Conservation (phyloP, 441 rosid genomes). For the California macrophylla region DNA sequence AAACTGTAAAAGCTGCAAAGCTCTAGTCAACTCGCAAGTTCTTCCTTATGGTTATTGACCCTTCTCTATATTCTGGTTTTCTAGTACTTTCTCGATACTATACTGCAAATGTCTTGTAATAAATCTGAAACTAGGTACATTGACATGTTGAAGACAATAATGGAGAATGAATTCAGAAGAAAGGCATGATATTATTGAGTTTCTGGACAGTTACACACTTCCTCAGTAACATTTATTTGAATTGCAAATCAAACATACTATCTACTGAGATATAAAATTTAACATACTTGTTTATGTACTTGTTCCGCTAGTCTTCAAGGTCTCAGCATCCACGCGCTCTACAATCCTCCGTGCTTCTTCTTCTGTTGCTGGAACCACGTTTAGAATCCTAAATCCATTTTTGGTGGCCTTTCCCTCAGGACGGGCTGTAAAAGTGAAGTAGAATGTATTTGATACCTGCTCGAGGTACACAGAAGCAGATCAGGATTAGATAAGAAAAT, state of each 20-base stretch:
- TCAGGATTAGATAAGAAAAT: too few relatives aligned
- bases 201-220: neutral
- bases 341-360: constrained; percentile 67
- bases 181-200: too few relatives aligned
- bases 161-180: too few relatives aligned
- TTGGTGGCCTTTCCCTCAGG: constrained; percentile 55
- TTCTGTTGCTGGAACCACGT: constrained; percentile 74
- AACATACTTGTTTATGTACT: neutral
- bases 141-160: too few relatives aligned
- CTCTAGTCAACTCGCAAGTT: neutral
- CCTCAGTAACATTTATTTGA: neutral
- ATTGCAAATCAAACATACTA: neutral
- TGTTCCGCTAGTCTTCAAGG: neutral
- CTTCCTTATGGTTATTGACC: too few relatives aligned
- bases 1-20: too few relatives aligned
- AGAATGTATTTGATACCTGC: constrained; percentile 71
- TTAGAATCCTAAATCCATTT: constrained; percentile 48
- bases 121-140: too few relatives aligned
- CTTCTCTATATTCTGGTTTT: neutral
- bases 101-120: neutral
- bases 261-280: neutral
- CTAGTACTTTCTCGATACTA: neutral
- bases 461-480: too few relatives aligned
- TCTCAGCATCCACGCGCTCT: constrained; percentile 59
- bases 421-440: constrained; percentile 67